Percentiles rank a stretch among this genome's conserved stretches.
Conservation (phyloP, 257 asterid species). For the Eustoma russellianum region DNA sequence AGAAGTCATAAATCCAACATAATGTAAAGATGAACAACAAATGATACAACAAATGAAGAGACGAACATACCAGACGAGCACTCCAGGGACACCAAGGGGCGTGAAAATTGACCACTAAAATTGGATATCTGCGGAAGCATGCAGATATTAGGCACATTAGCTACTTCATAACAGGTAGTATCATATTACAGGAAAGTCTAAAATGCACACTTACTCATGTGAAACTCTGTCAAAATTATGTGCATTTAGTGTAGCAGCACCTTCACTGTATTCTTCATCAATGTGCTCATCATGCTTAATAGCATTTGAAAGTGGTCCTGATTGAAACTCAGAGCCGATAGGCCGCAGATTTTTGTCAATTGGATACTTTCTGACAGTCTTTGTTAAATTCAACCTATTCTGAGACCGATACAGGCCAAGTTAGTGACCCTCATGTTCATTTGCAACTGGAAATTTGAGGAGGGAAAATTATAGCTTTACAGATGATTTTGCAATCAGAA, state of each 20-base stretch:
- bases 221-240: slow-evolving; percentile 70
- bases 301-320: slow-evolving; percentile 41
- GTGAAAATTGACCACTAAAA: slow-evolving; percentile 83
- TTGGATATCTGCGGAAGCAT: slow-evolving; percentile 47
- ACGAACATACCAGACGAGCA: slow-evolving; percentile 62
- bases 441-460: not conserved
- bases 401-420: slow-evolving; percentile 29
- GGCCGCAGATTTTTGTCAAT: slow-evolving; percentile 69
- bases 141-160: slow-evolving; percentile 12
- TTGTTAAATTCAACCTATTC: slow-evolving; percentile 93
- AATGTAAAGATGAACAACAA: too few species aligned
- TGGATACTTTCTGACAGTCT: slow-evolving; percentile 75
- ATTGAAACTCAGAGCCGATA: slow-evolving; percentile 67
- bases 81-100: slow-evolving; percentile 99
- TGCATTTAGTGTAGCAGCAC: slow-evolving; percentile 56
- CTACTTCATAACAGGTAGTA: slow-evolving; percentile 4
- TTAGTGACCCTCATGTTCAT: slow-evolving; percentile 5
- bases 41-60: slow-evolving; percentile 4
- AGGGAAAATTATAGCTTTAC: too few species aligned
- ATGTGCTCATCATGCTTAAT: slow-evolving; percentile 72
- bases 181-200: not conserved
- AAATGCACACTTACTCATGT: slow-evolving; percentile 54
- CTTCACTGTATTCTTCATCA: slow-evolving; percentile 80
- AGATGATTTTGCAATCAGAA: not conserved
- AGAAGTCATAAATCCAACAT: too few species aligned